Base-by-base conservation (phyloP, 129 eudicot species). In the Calendula officinalis region DNA sequence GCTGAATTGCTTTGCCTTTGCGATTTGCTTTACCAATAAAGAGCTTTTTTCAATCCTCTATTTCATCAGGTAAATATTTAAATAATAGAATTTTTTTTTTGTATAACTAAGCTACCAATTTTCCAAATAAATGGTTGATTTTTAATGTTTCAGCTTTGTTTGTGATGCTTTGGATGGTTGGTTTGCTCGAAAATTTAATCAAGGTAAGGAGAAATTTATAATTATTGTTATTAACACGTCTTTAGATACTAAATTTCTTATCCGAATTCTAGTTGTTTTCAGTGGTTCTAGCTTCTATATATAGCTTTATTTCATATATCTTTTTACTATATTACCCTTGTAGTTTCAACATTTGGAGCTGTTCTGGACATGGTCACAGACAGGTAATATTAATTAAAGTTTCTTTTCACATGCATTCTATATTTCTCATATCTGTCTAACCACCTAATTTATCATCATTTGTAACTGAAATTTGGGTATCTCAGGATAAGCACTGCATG, bases 361-460 rank as follows among this genome's bases (percentile, higher is more conserved):
- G 98, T 92, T 75, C 75, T 92, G 66, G 98, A 92, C 80, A 92
- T 92, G 96, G 95, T 92, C 70, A 92, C 98, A 14, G 98, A 92
- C 58, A 83, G 96, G 96, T 92, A 69, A 46, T 51, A 36, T 56
- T 64, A 14, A 37, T 33, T n/a, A n/a, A 48, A 16, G 17, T 53
- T 6, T 3, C 53, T 45, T 0, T 35, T 58, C 38, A 43, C 32
- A 56, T 63, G 8, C 32, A 16, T 55, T 53, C 42, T 48, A 7
- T 40, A 34, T 60, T 49, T 60, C 38, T 34, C 13, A 37, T 50
- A 13, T 58, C 27, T 42, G 30, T 57, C 40, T 53, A 37, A 27
- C 67, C 40, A 50, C 41, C 36, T 49, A 36, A 16, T 56, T 46
- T 63, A 10, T 73, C 50, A 33, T 65, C 8, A 49, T 48, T 10